Evolutionary conservation across 257 asterid genomes (phyloP).

Genomic region (Mentha longifolia): DNA sequence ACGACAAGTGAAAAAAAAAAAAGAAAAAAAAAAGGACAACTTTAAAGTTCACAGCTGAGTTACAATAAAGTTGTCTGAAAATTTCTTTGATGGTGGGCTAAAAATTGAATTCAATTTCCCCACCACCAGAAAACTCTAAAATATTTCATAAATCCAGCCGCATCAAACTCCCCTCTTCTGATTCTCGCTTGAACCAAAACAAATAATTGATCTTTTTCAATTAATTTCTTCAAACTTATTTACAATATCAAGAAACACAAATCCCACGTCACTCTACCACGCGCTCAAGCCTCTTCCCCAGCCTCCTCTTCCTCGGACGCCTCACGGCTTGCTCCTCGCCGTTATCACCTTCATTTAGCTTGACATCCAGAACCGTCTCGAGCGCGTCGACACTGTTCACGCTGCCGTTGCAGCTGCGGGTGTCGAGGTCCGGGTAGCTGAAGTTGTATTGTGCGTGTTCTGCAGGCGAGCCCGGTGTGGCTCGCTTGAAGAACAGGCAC

Average conservation of each 20-base stretch:
- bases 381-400: conserved; percentile 63
- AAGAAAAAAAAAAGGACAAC: background rate
- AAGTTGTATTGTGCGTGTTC: conserved; percentile 51
- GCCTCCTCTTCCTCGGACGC: conserved; percentile 42
- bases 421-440: conserved; percentile 45
- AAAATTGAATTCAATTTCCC: background rate
- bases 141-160: background rate
- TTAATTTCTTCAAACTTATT: conserved; percentile 9
- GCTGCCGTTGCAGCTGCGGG: conserved; percentile 36
- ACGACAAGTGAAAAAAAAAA: background rate
- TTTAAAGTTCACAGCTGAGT: background rate
- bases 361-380: conserved; percentile 67
- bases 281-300: conserved; percentile 33
- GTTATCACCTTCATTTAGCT: conserved; percentile 29
- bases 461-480: conserved; percentile 44
- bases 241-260: conserved; percentile 25
- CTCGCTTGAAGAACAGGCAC: conserved; percentile 69
- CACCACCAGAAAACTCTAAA: background rate
- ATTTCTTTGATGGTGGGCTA: background rate
- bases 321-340: conserved; percentile 7
- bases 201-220: background rate
- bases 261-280: conserved; percentile 30
- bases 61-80: background rate
- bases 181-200: conserved; percentile 25
- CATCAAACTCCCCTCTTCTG: conserved; percentile 3